A percentile compares a stretch with the other conserved stretches of the same genome.
Conservation (phyloP, 441 rosid species). For the Gossypium davidsonii region DNA sequence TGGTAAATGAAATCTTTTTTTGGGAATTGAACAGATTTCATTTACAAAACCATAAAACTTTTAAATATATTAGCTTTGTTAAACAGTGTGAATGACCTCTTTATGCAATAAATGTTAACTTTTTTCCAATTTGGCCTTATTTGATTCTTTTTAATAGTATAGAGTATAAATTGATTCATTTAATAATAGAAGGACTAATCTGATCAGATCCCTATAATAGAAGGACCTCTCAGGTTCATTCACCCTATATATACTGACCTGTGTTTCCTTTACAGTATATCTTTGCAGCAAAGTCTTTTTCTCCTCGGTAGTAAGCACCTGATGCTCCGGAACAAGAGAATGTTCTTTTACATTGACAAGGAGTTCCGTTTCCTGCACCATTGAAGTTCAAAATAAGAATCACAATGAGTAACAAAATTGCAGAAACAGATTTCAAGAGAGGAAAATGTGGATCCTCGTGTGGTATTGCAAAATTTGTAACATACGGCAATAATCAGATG, state of each 20-base stretch:
- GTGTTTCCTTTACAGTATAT: constrained; percentile 90
- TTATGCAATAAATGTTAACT: too few relatives aligned
- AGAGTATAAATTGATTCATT: too few relatives aligned
- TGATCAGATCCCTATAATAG: too few relatives aligned
- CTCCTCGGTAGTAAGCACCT: constrained; percentile 71
- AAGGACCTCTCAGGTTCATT: too few relatives aligned
- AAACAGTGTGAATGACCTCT: too few relatives aligned
- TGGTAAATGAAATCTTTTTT: too few relatives aligned
- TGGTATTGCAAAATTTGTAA: not conserved
- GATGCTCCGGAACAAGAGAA: constrained; percentile 91
- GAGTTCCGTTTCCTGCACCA: constrained; percentile 72
- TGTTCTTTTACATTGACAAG: constrained; percentile 79
- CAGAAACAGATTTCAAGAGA: not conserved
- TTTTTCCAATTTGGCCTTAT: too few relatives aligned
- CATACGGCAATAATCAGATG: not conserved
- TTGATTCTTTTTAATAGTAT: too few relatives aligned
- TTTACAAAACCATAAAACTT: too few relatives aligned
- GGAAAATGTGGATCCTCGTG: not conserved
- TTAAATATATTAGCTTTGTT: too few relatives aligned
- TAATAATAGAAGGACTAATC: too few relatives aligned
- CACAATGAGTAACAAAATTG: not conserved
- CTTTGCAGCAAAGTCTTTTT: constrained; percentile 80
- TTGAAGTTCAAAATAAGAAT: not conserved
- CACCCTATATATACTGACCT: constrained; percentile 35
- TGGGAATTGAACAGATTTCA: too few relatives aligned